phyloP scores from a whole-genome alignment of 768 basidiomycete species.

The Leccinum aurantiacum region DNA sequence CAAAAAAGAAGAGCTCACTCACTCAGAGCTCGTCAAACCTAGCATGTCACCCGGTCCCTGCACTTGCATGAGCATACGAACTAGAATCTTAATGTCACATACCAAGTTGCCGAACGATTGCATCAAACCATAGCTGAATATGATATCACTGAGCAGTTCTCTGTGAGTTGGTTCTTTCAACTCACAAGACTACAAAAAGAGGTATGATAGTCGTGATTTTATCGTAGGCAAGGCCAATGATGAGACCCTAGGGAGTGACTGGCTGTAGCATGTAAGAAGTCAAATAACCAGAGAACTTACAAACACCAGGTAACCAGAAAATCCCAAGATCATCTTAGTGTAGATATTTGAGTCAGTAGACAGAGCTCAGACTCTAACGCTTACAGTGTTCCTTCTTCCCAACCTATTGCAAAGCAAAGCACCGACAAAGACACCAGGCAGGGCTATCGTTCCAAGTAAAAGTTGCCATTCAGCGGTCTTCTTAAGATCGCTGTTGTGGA shows the following conservation, averaged over 20 bases:
- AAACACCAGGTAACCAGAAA: constrained; percentile 66
- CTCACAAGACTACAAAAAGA: constrained; percentile 68
- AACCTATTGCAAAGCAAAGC: constrained; percentile 50
- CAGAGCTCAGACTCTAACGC: constrained; percentile 14
- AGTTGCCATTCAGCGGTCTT: constrained; percentile 68
- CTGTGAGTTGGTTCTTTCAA: background rate
- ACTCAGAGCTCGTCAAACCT: constrained; percentile 66
- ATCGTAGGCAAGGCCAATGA: constrained; percentile 60
- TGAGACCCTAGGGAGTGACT: constrained; percentile 39
- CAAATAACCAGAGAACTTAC: constrained; percentile 31
- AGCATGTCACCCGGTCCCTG: constrained; percentile 75
- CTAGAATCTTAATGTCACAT: constrained; percentile 12
- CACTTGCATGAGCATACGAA: constrained; percentile 10
- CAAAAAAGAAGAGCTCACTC: constrained; percentile 26
- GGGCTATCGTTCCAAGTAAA: constrained; percentile 57
- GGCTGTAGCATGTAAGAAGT: background rate
- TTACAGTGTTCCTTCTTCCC: constrained; percentile 57
- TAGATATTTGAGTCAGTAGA: constrained; percentile 6
- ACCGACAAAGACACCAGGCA: constrained; percentile 61
- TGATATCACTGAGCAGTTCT: constrained; percentile 1
- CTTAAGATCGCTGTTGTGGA: constrained; percentile 54
- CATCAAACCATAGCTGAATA: constrained; percentile 64
- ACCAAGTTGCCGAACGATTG: constrained; percentile 70
- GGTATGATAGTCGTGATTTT: constrained; percentile 61
- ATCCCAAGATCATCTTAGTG: constrained; percentile 62